phyloP scores from a whole-genome alignment of 192 early-diverging fungal genomes.

The Backusella tarrabulga region DNA sequence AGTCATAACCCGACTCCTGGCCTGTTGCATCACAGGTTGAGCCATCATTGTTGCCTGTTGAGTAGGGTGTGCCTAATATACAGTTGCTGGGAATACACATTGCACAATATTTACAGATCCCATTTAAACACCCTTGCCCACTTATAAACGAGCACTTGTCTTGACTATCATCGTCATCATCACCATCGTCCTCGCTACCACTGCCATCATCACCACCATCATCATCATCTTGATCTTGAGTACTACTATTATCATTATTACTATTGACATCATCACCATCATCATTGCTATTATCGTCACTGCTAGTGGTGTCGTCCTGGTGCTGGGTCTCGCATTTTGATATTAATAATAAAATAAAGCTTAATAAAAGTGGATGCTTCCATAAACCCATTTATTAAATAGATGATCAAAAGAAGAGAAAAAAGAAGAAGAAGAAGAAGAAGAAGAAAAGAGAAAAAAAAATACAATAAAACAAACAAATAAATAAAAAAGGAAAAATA shows the following conservation, averaged over 20 bases:
- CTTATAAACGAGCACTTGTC: neutral
- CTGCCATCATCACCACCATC: neutral
- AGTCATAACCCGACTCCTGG: neutral
- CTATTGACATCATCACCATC: neutral
- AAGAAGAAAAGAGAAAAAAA: neutral
- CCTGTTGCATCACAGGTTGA: neutral
- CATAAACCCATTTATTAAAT: neutral
- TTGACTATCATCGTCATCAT: neutral
- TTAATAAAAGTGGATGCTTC: neutral
- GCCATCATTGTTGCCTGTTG: neutral
- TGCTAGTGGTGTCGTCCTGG: neutral
- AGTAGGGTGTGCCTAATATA: neutral
- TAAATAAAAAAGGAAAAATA: neutral
- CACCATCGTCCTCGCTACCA: neutral
- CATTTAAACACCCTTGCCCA: neutral
- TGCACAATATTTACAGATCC: constrained; percentile 7
- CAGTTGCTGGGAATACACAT: constrained; percentile 9
- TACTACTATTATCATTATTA: neutral
- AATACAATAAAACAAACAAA: neutral
- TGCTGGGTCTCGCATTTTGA: neutral
- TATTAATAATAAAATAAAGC: constrained; percentile 6
- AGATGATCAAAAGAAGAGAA: neutral
- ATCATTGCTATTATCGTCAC: neutral
- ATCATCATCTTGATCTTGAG: neutral
- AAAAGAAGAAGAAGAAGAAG: neutral